These are phyloP conservation scores for Xylariomycetidae sp. DNA, from an alignment of 2,329 filamentous ascomycete genomes.

Conservation along the genomic window DNA sequence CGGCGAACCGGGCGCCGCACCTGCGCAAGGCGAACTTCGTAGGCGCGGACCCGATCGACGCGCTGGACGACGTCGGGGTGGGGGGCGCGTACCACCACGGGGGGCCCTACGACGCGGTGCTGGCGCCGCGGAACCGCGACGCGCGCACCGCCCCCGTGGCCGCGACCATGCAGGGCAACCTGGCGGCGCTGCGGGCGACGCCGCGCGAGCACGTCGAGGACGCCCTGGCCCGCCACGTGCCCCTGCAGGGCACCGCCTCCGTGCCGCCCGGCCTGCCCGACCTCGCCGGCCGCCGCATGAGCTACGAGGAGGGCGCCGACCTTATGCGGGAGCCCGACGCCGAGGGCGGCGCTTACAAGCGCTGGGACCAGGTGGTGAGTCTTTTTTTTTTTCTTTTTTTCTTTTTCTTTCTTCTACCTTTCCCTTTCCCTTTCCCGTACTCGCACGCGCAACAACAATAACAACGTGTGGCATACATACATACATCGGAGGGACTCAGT, in stretches of 20 bases:
- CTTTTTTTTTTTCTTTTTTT: not conserved
- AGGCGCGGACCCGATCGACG: conserved; percentile 73
- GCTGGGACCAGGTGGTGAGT: conserved; percentile 68
- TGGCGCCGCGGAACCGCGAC: conserved; percentile 65
- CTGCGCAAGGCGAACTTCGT: conserved; percentile 60
- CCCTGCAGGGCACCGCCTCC: conserved; percentile 71
- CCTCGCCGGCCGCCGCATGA: conserved; percentile 60
- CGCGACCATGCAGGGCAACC: conserved; percentile 66
- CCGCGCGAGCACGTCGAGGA: conserved; percentile 73
- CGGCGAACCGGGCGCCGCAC: conserved; percentile 61
- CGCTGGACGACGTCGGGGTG: conserved; percentile 60
- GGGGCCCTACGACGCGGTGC: conserved; percentile 81
- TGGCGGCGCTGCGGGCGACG: conserved; percentile 73
- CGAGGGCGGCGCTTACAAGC: conserved; percentile 67
- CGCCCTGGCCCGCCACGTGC: conserved; percentile 64
- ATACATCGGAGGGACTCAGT: not conserved
- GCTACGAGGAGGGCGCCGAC: conserved; percentile 82
- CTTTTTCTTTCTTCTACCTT: conserved; percentile 2
- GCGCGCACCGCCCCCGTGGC: conserved; percentile 63
- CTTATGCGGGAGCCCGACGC: conserved; percentile 69
- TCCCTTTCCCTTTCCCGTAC: not conserved
- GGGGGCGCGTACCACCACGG: conserved; percentile 75
- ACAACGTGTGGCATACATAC: too few relatives aligned
- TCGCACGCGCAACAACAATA: too few relatives aligned
- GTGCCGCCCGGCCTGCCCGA: conserved; percentile 71